These are phyloP conservation scores for Haematococcus lacustris DNA, from an alignment of 139 green algal genomes.

Conservation along the genomic window DNA sequence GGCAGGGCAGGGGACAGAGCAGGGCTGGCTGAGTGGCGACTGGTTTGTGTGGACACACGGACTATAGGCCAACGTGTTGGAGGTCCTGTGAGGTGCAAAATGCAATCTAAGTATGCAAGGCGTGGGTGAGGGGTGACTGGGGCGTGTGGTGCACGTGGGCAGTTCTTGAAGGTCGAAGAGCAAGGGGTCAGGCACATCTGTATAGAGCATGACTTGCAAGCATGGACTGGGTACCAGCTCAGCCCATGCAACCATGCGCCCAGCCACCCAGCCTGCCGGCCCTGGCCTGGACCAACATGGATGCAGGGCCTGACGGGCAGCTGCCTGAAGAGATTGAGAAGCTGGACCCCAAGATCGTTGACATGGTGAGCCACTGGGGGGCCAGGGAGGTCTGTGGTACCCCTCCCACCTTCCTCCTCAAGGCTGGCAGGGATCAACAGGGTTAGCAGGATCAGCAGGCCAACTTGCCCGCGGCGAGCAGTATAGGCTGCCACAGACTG, in stretches of 20 bases:
- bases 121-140: too few relatives aligned
- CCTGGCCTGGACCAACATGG: neutral
- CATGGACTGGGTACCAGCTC: neutral
- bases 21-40: neutral
- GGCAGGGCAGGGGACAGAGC: neutral
- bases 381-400: too few relatives aligned
- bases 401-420: too few relatives aligned
- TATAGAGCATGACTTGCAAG: too few relatives aligned
- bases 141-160: too few relatives aligned
- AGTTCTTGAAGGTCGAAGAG: too few relatives aligned
- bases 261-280: neutral
- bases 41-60: neutral
- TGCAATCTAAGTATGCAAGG: too few relatives aligned
- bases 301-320: slow-evolving; percentile 13
- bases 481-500: too few relatives aligned
- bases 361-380: slow-evolving; percentile 18
- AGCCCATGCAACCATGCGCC: neutral
- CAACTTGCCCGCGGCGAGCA: too few relatives aligned
- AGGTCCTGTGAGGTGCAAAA: neutral
- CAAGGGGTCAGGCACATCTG: too few relatives aligned
- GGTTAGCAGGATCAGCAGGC: too few relatives aligned
- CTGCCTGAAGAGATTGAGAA: slow-evolving; percentile 20
- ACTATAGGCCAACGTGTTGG: neutral
- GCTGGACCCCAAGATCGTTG: slow-evolving; percentile 37
- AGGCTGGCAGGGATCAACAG: too few relatives aligned